Conservation (phyloP, 768 basidiomycete species). For the Austroboletus festivus region DNA sequence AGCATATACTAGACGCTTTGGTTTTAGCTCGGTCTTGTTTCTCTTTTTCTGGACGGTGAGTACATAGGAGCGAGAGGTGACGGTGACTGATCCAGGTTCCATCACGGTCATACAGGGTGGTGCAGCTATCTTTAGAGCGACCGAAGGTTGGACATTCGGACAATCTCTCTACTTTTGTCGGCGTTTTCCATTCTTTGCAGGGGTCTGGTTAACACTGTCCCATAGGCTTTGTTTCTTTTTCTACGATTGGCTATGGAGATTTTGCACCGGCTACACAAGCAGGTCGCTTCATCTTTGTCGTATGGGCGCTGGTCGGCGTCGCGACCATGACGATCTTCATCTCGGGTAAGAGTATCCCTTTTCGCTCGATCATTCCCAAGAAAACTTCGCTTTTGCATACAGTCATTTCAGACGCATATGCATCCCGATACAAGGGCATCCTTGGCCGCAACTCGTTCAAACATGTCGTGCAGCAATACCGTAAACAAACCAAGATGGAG, state of each 20-base stretch:
- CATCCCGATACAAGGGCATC: slow-evolving; percentile 31
- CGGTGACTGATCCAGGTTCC: background rate
- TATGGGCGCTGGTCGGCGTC: slow-evolving; percentile 76
- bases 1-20: slow-evolving; percentile 56
- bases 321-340: slow-evolving; percentile 73
- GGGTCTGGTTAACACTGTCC: background rate
- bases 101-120: slow-evolving; percentile 60
- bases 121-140: slow-evolving; percentile 61
- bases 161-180: slow-evolving; percentile 70
- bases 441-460: slow-evolving; percentile 4
- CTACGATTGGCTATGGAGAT: slow-evolving; percentile 74
- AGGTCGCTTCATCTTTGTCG: slow-evolving; percentile 72
- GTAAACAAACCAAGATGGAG: background rate
- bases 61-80: background rate
- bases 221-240: slow-evolving; percentile 68
- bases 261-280: slow-evolving; percentile 57
- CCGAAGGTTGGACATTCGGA: slow-evolving; percentile 68
- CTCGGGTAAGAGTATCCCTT: slow-evolving; percentile 45
- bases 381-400: background rate
- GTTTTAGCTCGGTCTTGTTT: slow-evolving; percentile 58
- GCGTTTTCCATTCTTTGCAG: background rate
- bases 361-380: background rate
- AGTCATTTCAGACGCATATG: slow-evolving; percentile 69
- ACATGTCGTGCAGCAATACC: background rate
- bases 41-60: slow-evolving; percentile 75